Percentiles rank a stretch among this genome's conserved stretches.
Evolutionary conservation across 768 basidiomycete species (phyloP).

Genomic region (Amanita rubescens): DNA sequence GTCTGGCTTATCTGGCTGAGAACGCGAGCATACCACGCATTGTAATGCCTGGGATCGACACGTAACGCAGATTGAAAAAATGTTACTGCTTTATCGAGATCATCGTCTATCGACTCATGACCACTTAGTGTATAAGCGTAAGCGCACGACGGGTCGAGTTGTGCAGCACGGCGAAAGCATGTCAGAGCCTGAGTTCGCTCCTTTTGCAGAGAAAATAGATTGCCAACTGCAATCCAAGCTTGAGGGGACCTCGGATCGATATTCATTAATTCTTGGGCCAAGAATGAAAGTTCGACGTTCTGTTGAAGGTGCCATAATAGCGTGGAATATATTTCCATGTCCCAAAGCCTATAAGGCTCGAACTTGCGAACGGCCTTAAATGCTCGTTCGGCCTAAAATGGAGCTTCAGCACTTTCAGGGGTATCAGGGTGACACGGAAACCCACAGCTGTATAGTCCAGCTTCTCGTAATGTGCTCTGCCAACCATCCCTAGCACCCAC

Average conservation of each 20-base stretch:
- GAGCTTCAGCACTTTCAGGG: slow-evolving; percentile 9
- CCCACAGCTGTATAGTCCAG: slow-evolving; percentile 85
- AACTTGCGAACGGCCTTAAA: slow-evolving; percentile 75
- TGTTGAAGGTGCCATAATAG: slow-evolving; percentile 91
- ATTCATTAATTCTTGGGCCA: slow-evolving; percentile 87
- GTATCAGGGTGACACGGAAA: slow-evolving; percentile 14
- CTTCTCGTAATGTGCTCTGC: slow-evolving; percentile 84
- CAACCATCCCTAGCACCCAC: slow-evolving; percentile 77
- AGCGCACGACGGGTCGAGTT: slow-evolving; percentile 84
- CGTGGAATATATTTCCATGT: slow-evolving; percentile 96
- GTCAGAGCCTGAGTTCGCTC: slow-evolving; percentile 89
- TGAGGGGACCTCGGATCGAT: slow-evolving; percentile 78
- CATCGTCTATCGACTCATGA: slow-evolving; percentile 95
- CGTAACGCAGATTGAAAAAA: slow-evolving; percentile 91
- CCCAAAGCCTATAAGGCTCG: slow-evolving; percentile 85
- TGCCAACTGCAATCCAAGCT: slow-evolving; percentile 96
- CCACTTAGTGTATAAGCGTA: slow-evolving; percentile 97
- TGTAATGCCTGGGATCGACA: slow-evolving; percentile 90
- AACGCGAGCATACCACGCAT: slow-evolving; percentile 69
- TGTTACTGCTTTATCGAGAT: slow-evolving; percentile 83
- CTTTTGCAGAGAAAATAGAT: slow-evolving; percentile 91
- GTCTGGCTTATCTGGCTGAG: slow-evolving; percentile 4
- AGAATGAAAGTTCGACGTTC: slow-evolving; percentile 78
- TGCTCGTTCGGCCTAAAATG: slow-evolving; percentile 74
- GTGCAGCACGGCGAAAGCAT: slow-evolving; percentile 88